These are phyloP conservation scores for Teratosphaeria pseudoeucalypti DNA, from an alignment of 2,329 filamentous ascomycete species.

Conservation along the genomic window DNA sequence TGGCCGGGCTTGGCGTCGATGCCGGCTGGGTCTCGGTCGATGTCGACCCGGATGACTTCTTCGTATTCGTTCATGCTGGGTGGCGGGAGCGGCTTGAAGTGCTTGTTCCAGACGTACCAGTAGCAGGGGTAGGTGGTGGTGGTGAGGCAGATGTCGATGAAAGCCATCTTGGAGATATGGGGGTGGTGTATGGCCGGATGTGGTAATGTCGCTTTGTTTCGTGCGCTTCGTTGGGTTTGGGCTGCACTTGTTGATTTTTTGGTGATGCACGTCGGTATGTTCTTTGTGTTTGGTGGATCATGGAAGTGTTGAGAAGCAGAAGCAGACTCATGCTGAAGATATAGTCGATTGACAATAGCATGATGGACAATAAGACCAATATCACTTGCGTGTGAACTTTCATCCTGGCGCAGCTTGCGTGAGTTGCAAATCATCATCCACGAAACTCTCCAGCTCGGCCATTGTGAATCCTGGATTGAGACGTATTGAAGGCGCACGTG, in stretches of 20 bases:
- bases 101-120: neutral
- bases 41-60: neutral
- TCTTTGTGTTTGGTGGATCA: neutral
- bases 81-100: neutral
- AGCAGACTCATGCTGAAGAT: neutral
- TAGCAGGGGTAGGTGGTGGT: neutral
- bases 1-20: neutral
- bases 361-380: neutral
- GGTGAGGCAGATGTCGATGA: neutral
- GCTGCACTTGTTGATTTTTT: neutral
- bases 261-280: neutral
- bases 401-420: constrained; percentile 19
- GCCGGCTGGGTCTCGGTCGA: neutral
- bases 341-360: neutral
- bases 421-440: constrained; percentile 26
- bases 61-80: neutral
- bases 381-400: neutral
- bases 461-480: constrained; percentile 16
- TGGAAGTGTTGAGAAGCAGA: neutral
- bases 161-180: neutral
- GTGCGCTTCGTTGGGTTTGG: neutral
- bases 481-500: neutral
- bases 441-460: constrained; percentile 24
- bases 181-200: neutral
- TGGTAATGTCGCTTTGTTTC: neutral